These are phyloP conservation scores for Bremia lactucae DNA, from an alignment of 352 stramenopile genomes.

Conservation along the genomic window DNA sequence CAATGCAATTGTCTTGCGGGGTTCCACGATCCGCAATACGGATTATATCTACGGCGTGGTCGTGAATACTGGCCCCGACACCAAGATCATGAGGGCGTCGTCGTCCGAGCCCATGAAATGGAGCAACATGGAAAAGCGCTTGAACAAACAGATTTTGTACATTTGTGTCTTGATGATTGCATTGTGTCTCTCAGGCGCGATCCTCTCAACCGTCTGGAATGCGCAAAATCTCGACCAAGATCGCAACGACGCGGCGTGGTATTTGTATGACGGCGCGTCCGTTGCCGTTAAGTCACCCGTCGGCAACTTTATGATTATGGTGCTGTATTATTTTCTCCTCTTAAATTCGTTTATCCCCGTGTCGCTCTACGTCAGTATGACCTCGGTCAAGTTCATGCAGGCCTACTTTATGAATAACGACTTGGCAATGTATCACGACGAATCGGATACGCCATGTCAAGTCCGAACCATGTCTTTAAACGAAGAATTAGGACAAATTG, in stretches of 20 bases:
- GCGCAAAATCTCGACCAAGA: slow-evolving; percentile 35
- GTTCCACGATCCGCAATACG: slow-evolving; percentile 85
- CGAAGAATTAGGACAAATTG: slow-evolving; percentile 89
- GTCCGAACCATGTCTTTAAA: slow-evolving; percentile 90
- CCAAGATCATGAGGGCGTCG: slow-evolving; percentile 86
- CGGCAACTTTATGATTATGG: slow-evolving; percentile 83
- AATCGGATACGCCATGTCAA: slow-evolving; percentile 88
- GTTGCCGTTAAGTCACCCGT: slow-evolving; percentile 42
- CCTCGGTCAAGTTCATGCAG: slow-evolving; percentile 89
- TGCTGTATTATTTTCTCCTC: slow-evolving; percentile 90
- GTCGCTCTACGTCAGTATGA: slow-evolving; percentile 92
- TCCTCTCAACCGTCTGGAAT: slow-evolving; percentile 64
- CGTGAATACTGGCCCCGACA: slow-evolving; percentile 86
- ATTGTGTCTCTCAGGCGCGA: slow-evolving; percentile 58
- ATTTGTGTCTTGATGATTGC: slow-evolving; percentile 75
- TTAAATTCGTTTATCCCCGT: slow-evolving; percentile 92
- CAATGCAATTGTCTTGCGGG: slow-evolving; percentile 77
- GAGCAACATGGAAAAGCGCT: slow-evolving; percentile 78
- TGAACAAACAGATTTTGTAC: slow-evolving; percentile 80
- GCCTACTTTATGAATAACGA: slow-evolving; percentile 88
- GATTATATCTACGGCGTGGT: slow-evolving; percentile 87
- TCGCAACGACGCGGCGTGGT: slow-evolving; percentile 41
- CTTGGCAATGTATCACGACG: slow-evolving; percentile 88
- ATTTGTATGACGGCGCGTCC: slow-evolving; percentile 43
- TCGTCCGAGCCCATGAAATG: slow-evolving; percentile 72